Conservation (phyloP, 2,329 filamentous ascomycete species). For the Fusarium newnesense region DNA sequence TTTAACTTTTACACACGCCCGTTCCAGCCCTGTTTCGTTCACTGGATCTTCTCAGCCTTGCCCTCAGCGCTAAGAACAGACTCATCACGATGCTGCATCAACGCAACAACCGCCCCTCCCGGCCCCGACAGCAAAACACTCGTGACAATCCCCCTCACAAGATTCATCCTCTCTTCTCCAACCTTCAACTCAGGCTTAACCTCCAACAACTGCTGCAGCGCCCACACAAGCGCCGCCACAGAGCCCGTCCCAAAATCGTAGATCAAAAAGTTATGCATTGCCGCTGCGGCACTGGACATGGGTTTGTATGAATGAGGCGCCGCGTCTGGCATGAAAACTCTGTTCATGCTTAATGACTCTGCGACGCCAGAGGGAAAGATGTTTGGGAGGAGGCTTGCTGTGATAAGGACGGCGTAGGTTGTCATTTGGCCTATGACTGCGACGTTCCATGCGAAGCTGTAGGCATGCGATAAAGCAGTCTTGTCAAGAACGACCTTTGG, state of each 20-base stretch:
- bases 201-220: conserved; percentile 20
- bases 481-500: conserved; percentile 27
- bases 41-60: conserved; percentile 39
- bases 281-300: conserved; percentile 30
- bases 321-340: conserved; percentile 34
- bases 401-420: conserved; percentile 28
- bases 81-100: conserved; percentile 43
- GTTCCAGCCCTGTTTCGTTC: background rate
- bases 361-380: conserved; percentile 35
- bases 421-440: conserved; percentile 40
- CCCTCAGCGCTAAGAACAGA: conserved; percentile 36
- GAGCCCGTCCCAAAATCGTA: conserved; percentile 42
- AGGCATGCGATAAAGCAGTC: conserved; percentile 35
- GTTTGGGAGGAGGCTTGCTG: conserved; percentile 11
- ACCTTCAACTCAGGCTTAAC: conserved; percentile 24
- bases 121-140: conserved; percentile 40
- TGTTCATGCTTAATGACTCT: conserved; percentile 10
- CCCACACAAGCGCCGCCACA: conserved; percentile 33
- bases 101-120: conserved; percentile 37
- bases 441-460: conserved; percentile 41
- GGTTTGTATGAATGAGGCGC: conserved; percentile 25
- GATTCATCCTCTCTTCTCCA: conserved; percentile 30
- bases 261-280: conserved; percentile 39
- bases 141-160: conserved; percentile 28
- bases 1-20: accelerated